Conservation (phyloP, 805 yeast genomes). For the Candida tibetensis region DNA sequence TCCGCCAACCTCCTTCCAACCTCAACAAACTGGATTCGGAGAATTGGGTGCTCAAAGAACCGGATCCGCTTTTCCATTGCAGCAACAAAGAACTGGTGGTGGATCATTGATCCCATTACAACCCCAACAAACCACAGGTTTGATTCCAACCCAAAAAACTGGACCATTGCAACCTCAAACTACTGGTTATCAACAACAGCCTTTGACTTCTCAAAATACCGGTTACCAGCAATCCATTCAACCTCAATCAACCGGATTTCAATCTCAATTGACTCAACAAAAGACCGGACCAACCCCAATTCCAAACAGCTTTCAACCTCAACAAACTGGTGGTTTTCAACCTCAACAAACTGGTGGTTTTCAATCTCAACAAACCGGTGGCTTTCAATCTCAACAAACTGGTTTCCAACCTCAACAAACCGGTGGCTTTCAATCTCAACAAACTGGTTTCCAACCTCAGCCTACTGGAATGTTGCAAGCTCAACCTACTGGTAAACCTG, state of each 20-base stretch:
- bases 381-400: constrained; percentile 24
- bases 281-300: constrained; percentile 19
- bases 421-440: constrained; percentile 20
- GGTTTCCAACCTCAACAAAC: constrained; percentile 19
- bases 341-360: constrained; percentile 18
- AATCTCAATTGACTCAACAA: constrained; percentile 25
- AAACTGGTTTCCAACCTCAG: constrained; percentile 39
- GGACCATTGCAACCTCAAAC: constrained; percentile 30
- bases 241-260: constrained; percentile 40
- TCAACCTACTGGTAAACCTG: constrained; percentile 66
- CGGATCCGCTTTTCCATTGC: constrained; percentile 17
- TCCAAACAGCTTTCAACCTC: constrained; percentile 24
- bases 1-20: constrained; percentile 32
- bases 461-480: constrained; percentile 45
- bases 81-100: constrained; percentile 46
- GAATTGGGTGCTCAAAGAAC: constrained; percentile 11
- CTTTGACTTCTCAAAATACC: constrained; percentile 21
- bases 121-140: constrained; percentile 70
- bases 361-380: constrained; percentile 33
- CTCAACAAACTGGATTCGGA: constrained; percentile 38
- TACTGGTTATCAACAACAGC: constrained; percentile 13
- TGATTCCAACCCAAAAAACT: constrained; percentile 47
- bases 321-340: constrained; percentile 20
- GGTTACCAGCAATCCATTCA: constrained; percentile 24
- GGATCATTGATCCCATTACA: constrained; percentile 46